These are phyloP conservation scores for Neohortaea acidophila DNA, from an alignment of 495 filamentous ascomycete genomes.

Conservation along the genomic window DNA sequence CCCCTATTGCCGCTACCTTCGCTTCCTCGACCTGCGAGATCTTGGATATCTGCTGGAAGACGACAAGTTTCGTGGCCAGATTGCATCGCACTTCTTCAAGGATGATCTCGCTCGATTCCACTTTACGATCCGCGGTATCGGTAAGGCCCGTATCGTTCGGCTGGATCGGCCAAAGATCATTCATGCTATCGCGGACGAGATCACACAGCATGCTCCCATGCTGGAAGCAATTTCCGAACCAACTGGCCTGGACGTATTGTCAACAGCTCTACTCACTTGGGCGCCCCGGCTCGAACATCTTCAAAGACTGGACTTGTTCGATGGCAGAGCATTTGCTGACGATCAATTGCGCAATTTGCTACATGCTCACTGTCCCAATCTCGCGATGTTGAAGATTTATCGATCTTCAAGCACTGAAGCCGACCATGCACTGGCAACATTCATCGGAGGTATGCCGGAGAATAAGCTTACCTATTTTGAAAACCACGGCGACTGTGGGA, in stretches of 20 bases:
- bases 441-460: slow-evolving; percentile 40
- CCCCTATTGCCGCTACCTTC: slow-evolving; percentile 56
- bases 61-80: slow-evolving; percentile 26
- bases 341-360: slow-evolving; percentile 38
- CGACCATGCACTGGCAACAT: slow-evolving; percentile 40
- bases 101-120: slow-evolving; percentile 22
- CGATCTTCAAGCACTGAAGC: slow-evolving; percentile 33
- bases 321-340: slow-evolving; percentile 41
- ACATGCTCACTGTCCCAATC: slow-evolving; percentile 40
- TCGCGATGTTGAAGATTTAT: slow-evolving; percentile 45
- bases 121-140: slow-evolving; percentile 2
- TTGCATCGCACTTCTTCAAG: slow-evolving; percentile 31
- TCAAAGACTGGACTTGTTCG: slow-evolving; percentile 37
- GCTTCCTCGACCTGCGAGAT: slow-evolving; percentile 44
- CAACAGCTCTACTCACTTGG: slow-evolving; percentile 32
- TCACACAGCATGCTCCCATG: slow-evolving; percentile 32
- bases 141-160: slow-evolving; percentile 6
- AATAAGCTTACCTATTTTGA: slow-evolving; percentile 47
- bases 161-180: slow-evolving; percentile 23
- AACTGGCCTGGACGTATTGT: slow-evolving; percentile 26
- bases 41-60: slow-evolving; percentile 44
- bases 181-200: slow-evolving; percentile 28
- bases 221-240: slow-evolving; percentile 30
- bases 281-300: slow-evolving; percentile 32
- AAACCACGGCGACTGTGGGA: slow-evolving; percentile 35